Conservation (phyloP, 495 filamentous ascomycete species). For the Rusavskia elegans region DNA sequence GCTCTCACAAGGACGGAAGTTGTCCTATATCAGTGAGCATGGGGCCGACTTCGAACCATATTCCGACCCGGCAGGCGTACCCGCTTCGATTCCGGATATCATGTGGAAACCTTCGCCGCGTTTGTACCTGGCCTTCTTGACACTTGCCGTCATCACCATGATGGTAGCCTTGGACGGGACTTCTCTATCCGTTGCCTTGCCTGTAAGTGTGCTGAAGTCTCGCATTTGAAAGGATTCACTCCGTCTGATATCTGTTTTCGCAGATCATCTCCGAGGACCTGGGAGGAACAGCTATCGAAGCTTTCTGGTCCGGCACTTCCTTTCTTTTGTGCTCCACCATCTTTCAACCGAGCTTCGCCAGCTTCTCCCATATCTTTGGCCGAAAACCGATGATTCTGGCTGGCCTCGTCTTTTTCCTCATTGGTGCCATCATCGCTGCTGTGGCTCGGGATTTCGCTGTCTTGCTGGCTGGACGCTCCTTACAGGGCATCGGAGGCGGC, state of each 20-base stretch:
- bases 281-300: constrained; percentile 36
- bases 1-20: neutral
- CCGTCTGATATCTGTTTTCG: neutral
- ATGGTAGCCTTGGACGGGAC: constrained; percentile 63
- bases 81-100: too few relatives aligned
- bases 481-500: constrained; percentile 62
- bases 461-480: constrained; percentile 45
- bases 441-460: constrained; percentile 38
- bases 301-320: constrained; percentile 43
- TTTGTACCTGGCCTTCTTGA: constrained; percentile 25
- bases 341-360: constrained; percentile 33
- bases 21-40: too few relatives aligned
- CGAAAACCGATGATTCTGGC: constrained; percentile 22
- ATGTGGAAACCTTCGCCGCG: constrained; percentile 8
- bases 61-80: too few relatives aligned
- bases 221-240: neutral
- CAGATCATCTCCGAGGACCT: constrained; percentile 27
- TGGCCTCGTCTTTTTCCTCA: constrained; percentile 16
- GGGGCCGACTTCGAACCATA: neutral
- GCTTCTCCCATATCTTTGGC: constrained; percentile 18
- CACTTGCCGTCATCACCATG: constrained; percentile 44
- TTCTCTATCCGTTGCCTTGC: constrained; percentile 55
- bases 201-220: constrained; percentile 24
- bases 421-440: constrained; percentile 18
- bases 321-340: constrained; percentile 36